These are phyloP conservation scores for Pinus taeda DNA, from an alignment of 75 land plant species.

Conservation along the genomic window DNA sequence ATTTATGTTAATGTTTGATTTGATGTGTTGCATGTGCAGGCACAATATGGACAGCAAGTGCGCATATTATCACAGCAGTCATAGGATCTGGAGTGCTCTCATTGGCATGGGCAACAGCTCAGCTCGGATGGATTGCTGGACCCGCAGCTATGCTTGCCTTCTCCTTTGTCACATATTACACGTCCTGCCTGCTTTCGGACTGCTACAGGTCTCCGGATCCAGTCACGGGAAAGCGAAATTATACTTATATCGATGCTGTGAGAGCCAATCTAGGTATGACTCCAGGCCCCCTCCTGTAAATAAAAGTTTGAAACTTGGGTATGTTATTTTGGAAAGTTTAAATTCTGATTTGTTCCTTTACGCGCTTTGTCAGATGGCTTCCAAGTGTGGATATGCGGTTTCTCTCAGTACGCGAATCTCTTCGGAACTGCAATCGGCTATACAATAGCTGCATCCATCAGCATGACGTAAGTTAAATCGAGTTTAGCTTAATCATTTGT, in stretches of 20 bases:
- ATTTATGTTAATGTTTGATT: neutral
- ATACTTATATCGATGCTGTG: constrained; percentile 77
- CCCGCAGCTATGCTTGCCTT: constrained; percentile 52
- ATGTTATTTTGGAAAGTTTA: neutral
- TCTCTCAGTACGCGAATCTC: constrained; percentile 50
- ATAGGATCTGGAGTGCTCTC: constrained; percentile 68
- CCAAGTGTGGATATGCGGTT: constrained; percentile 33
- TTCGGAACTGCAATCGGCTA: constrained; percentile 58
- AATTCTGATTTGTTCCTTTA: neutral
- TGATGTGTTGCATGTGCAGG: constrained; percentile 17
- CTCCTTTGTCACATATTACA: constrained; percentile 52
- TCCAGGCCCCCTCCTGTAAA: neutral
- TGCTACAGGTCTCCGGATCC: constrained; percentile 65
- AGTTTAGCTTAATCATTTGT: neutral
- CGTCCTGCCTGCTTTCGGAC: constrained; percentile 61
- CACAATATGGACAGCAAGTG: constrained; percentile 70
- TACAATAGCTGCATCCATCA: constrained; percentile 64
- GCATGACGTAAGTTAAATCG: constrained; percentile 57
- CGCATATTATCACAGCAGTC: constrained; percentile 79
- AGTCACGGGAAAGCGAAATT: constrained; percentile 61
- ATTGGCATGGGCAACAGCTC: constrained; percentile 82
- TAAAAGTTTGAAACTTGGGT: neutral
- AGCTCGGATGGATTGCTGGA: constrained; percentile 83
- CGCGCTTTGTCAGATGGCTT: constrained; percentile 28
- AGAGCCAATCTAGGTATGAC: constrained; percentile 16